These are phyloP conservation scores for Thermomucor indicae-seudaticae DNA, from an alignment of 371 early-diverging fungal species.

Conservation along the genomic window DNA sequence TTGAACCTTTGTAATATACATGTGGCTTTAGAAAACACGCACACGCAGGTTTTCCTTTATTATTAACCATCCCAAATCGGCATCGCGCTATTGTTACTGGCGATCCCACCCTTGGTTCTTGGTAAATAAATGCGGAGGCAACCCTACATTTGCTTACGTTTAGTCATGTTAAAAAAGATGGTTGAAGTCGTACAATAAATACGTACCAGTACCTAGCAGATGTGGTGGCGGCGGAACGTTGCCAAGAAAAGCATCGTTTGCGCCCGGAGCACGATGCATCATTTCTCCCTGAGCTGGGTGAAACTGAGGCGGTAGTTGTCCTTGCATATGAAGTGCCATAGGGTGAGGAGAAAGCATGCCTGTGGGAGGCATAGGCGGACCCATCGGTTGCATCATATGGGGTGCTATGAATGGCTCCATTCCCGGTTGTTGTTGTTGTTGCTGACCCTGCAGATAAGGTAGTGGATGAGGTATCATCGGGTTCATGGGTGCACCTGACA, in stretches of 20 bases:
- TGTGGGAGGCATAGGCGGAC: constrained; percentile 18
- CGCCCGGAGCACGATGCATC: constrained; percentile 16
- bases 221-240: constrained; percentile 27
- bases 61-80: too few species aligned
- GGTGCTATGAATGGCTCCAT: constrained; percentile 24
- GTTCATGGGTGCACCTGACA: constrained; percentile 7
- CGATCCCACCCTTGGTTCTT: constrained; percentile 40
- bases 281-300: constrained; percentile 32
- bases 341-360: constrained; percentile 27
- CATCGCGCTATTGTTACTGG: too few species aligned
- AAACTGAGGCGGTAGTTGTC: constrained; percentile 12
- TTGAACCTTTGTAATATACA: constrained; percentile 33
- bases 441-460: constrained; percentile 1
- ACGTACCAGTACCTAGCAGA: constrained; percentile 31
- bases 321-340: constrained; percentile 23
- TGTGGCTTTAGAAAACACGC: not conserved
- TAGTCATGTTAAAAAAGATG: too few species aligned
- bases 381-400: constrained; percentile 33
- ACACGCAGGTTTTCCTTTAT: not conserved
- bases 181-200: too few species aligned
- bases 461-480: constrained; percentile 13
- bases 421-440: constrained; percentile 13
- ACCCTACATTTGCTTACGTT: constrained; percentile 15
- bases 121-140: constrained; percentile 26
- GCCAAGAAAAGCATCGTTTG: constrained; percentile 18